Base-by-base conservation (phyloP, 108 stramenopile species). In the Pseudonitzschia pungens region DNA sequence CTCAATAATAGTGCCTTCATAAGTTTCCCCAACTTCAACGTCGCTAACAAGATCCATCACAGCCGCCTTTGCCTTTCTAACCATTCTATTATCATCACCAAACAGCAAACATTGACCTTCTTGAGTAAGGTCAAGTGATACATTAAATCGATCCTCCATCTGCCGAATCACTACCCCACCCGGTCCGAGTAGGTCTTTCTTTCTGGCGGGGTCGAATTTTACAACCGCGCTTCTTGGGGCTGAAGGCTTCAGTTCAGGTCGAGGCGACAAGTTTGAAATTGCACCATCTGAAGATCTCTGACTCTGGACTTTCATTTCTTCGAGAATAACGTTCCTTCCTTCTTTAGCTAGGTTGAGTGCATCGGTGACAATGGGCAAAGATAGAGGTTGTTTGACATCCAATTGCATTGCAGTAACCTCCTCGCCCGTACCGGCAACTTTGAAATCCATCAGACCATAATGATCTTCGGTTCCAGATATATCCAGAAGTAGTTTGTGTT, bases 391-490 rank as follows among this genome's bases (percentile, higher is more conserved):
- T 63, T 89, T 88, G 14, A 84, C 85, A 67, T 89, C 86, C 27
- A 87, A 71, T 70, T 97, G 97, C 40, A 95, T 80, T 41, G 93
- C 94, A 15, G 97, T 98, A 53, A 98, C 77, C 26, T 91, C 89
- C 50, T 57, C 41, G 5, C 16, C 28, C 14, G 97, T 94, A 15
- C 97, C 97, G 24, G 92, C 94, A 28, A 96, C 80, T 81, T 98
- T 98, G 80, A 95, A 96, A 80, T 98, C 97, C 94, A 98, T 98
- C 59, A 82, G 82, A 16, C 97, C 97, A 73, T 80, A 89, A 41
- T 82, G 73, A 74, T 84, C 87, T 75, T 97, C 95, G 18, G 92
- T 87, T 32, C 97, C 97, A n/a, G 89, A 84, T 55, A 96, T 96
- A 78, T 98, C 97, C 53, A 86, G 72, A 21, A 96, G 83, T 14